phyloP scores from a whole-genome alignment of 148 eudicot species.

The Cornus controversa region DNA sequence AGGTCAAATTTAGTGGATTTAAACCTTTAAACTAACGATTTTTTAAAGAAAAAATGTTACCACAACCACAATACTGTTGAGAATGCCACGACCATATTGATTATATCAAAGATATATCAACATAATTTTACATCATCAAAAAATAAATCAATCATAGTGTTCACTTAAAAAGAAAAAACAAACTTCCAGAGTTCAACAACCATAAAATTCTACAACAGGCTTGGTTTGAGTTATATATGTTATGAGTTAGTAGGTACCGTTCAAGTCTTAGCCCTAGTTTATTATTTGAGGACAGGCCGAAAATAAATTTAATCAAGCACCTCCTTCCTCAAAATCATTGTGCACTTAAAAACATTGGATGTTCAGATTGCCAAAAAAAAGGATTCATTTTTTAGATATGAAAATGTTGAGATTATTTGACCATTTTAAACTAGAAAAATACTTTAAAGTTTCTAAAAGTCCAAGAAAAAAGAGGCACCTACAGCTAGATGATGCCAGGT shows the following conservation, averaged over 20 bases:
- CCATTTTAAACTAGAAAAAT: neutral
- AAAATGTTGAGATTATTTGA: neutral
- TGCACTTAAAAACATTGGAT: neutral
- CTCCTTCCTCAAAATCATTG: neutral
- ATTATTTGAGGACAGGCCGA: neutral
- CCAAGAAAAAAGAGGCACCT: neutral
- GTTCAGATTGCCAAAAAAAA: too few species aligned
- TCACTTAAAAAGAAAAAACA: neutral
- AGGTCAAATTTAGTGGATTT: neutral
- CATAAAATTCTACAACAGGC: neutral
- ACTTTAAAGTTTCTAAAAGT: neutral
- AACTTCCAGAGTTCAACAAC: neutral
- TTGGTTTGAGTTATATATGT: too few species aligned
- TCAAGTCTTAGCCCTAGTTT: too few species aligned
- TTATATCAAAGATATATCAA: neutral
- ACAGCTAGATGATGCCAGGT: neutral
- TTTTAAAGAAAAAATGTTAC: neutral
- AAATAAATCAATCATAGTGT: neutral
- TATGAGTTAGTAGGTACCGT: too few species aligned
- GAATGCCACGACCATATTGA: neutral
- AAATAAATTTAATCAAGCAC: neutral
- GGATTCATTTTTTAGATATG: neutral
- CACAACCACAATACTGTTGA: neutral
- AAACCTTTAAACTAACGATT: neutral
- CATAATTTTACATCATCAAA: neutral